These are phyloP conservation scores for Chrysoporthe cubensis DNA, from an alignment of 2,329 filamentous ascomycete species.

Conservation along the genomic window DNA sequence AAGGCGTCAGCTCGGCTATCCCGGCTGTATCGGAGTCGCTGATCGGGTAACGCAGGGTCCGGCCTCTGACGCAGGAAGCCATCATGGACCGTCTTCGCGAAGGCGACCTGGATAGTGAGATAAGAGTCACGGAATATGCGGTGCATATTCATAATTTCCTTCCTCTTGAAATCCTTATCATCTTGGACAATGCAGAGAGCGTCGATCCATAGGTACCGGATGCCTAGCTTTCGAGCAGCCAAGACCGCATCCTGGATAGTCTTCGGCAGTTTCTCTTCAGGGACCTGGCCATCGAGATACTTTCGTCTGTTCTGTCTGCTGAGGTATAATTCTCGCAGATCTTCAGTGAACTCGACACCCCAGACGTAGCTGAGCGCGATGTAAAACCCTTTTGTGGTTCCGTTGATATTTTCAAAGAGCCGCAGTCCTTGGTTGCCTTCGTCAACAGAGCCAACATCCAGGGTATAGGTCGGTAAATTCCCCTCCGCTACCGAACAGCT, in stretches of 20 bases:
- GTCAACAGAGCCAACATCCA: neutral
- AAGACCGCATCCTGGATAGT: conserved; percentile 2
- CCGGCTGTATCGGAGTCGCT: neutral
- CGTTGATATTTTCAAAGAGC: neutral
- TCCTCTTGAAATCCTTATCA: neutral
- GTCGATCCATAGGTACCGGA: conserved; percentile 18
- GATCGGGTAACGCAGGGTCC: neutral
- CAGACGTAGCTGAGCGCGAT: neutral
- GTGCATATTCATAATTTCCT: neutral
- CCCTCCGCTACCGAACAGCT: neutral
- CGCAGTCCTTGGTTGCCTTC: neutral
- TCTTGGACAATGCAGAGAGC: conserved; percentile 17
- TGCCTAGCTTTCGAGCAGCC: neutral
- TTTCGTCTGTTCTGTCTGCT: neutral
- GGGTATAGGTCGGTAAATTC: neutral
- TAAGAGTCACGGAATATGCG: neutral
- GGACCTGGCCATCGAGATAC: neutral
- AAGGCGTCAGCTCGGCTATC: neutral
- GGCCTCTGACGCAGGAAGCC: neutral
- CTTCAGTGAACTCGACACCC: neutral
- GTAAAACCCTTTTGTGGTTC: neutral
- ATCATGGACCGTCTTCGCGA: neutral
- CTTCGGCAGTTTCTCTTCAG: conserved; percentile 1
- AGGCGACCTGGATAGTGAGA: neutral
- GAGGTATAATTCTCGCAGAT: neutral